phyloP scores from a whole-genome alignment of 345 rosid genomes.

The Syzygium grande region DNA sequence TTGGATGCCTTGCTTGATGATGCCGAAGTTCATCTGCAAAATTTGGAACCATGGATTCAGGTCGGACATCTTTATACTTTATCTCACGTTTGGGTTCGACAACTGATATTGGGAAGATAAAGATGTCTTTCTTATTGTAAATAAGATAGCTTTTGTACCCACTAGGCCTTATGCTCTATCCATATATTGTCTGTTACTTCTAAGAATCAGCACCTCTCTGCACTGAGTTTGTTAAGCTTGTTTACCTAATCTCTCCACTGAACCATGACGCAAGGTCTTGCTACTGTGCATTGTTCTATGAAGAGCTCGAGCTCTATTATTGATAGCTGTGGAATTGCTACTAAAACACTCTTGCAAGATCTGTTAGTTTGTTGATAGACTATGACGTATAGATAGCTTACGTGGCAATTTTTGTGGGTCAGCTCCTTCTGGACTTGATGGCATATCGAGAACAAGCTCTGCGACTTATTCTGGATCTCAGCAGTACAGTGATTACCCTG shows the following conservation, averaged over 20 bases:
- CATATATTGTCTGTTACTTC: not conserved
- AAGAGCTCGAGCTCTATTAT: not conserved
- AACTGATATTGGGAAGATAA: not conserved
- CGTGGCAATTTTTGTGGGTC: slow-evolving; percentile 1
- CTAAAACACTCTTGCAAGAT: not conserved
- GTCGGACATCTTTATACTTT: slow-evolving; percentile 15
- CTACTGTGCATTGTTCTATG: not conserved
- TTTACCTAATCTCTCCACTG: not conserved
- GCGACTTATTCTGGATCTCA: slow-evolving; percentile 90
- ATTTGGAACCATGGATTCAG: slow-evolving; percentile 98
- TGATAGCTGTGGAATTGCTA: not conserved
- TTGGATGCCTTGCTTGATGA: slow-evolving; percentile 81
- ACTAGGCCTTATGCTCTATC: not conserved
- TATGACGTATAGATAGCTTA: not conserved
- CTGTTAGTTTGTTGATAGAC: not conserved
- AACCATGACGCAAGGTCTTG: not conserved
- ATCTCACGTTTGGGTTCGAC: not conserved
- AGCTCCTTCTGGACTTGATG: slow-evolving; percentile 97
- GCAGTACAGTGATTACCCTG: slow-evolving; percentile 96
- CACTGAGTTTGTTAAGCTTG: not conserved
- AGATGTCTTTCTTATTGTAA: not conserved
- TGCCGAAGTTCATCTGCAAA: slow-evolving; percentile 87
- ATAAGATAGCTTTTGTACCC: not conserved
- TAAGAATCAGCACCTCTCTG: not conserved
- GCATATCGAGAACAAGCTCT: slow-evolving; percentile 96